phyloP scores from a whole-genome alignment of 2,329 filamentous ascomycete genomes.

The Aspergillus vadensis region DNA sequence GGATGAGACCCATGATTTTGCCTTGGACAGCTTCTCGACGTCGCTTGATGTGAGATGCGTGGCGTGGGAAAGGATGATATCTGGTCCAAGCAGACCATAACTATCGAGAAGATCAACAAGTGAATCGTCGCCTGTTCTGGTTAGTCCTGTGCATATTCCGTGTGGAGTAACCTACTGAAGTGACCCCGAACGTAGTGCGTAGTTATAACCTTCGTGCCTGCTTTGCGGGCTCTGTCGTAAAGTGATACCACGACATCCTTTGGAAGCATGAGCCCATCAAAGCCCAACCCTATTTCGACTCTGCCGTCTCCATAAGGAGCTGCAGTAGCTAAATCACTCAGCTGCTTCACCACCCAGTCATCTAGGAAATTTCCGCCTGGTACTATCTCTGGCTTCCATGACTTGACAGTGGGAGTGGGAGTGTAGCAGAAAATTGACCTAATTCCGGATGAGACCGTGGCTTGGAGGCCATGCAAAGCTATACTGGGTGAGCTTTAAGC shows the following conservation, averaged over 20 bases:
- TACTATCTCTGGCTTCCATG: slow-evolving; percentile 25
- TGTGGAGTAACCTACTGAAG: neutral
- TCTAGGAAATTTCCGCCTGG: slow-evolving; percentile 21
- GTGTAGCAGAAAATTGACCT: slow-evolving; percentile 32
- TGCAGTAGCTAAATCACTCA: slow-evolving; percentile 20
- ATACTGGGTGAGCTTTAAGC: neutral
- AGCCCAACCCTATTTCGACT: slow-evolving; percentile 32
- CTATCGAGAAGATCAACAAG: slow-evolving; percentile 19
- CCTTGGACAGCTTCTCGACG: slow-evolving; percentile 20
- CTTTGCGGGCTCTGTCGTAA: slow-evolving; percentile 18
- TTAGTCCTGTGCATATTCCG: neutral
- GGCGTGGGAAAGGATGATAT: slow-evolving; percentile 29
- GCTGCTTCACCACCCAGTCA: slow-evolving; percentile 27
- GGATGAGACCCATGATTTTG: slow-evolving; percentile 25
- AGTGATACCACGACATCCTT: slow-evolving; percentile 26
- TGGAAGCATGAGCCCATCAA: slow-evolving; percentile 31
- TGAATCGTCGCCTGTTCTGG: neutral
- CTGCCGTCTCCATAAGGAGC: slow-evolving; percentile 28
- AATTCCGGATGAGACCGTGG: slow-evolving; percentile 32
- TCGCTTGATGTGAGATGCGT: slow-evolving; percentile 23
- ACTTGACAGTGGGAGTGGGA: slow-evolving; percentile 21
- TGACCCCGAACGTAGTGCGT: slow-evolving; percentile 25
- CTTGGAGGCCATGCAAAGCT: slow-evolving; percentile 26
- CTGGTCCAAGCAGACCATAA: slow-evolving; percentile 21
- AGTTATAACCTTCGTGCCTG: slow-evolving; percentile 29